Base-by-base conservation (phyloP, 169 alveolate genomes). In the Plasmodium billcollinsi region DNA sequence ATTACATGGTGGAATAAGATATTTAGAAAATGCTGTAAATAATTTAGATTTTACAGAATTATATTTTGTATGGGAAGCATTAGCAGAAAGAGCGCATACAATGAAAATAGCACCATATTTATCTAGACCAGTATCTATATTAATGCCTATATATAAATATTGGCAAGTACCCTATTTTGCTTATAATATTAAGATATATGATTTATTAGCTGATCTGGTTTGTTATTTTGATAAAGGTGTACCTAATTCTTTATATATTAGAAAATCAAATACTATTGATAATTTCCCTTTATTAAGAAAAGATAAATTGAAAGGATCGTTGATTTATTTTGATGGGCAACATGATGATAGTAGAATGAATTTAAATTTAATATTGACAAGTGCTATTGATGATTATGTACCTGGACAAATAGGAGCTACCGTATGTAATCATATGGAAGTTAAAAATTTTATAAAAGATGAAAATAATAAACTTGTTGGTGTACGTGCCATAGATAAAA, bases 1-100 rank as follows among this genome's bases (percentile, higher is more conserved):
- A 54, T 94, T 97, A 15, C 99, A 98, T 86, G 99, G 99, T 14
- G 99, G 99, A 14, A 94, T 98, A 15, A 95, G 99, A 73, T 98
- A 98, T 91, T 94, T 97, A 67, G 97, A 97, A 85, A 93, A 91
- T 72, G 98, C 97, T 9, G 86, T 95, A 47, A 67, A 93, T 18
- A 88, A 91, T n/a, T 93, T 97, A 21, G 97, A 96, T 80, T 70
- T 91, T 62, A 74, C 93, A 24, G 98, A 96, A 89, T 92, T 88
- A 73, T 89, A 89, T 18, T 92, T 97, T 52, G 98, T 98, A 20
- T 95, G 97, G 93, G 98, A 97, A 88, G 98, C 98, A 6, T 94
- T 98, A 63, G 96, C 90, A 62, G 99, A 98, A 90, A 94, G 99
- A 74, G 97, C 98, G 12, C 97, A 95, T 90, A 73, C 97, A 88